These are phyloP conservation scores for Delitschia confertaspora DNA, from an alignment of 495 filamentous ascomycete species.

Conservation along the genomic window DNA sequence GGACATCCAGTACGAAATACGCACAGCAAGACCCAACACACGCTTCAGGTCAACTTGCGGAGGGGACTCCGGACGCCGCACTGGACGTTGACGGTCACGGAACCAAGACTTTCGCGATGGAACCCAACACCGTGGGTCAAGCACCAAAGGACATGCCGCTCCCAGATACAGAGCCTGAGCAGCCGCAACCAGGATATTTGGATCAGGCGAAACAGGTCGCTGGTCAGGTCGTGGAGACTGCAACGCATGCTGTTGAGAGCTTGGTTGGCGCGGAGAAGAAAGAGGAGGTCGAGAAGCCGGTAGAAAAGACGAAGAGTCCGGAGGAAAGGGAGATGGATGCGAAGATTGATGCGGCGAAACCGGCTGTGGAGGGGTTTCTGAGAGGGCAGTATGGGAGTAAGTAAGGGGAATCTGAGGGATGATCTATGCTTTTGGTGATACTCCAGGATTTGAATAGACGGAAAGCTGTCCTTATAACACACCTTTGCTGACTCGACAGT, in stretches of 20 bases:
- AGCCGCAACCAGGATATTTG: conserved; percentile 19
- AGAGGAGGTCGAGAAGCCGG: conserved; percentile 19
- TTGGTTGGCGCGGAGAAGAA: conserved; percentile 8
- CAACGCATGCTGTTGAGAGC: conserved; percentile 1
- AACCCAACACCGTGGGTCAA: conserved; percentile 36
- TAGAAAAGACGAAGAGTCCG: conserved; percentile 14
- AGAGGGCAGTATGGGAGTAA: conserved; percentile 26
- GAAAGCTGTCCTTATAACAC: no score
- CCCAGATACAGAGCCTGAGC: conserved; percentile 16
- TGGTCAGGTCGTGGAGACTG: conserved; percentile 18
- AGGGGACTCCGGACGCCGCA: conserved; percentile 30
- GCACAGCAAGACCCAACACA: conserved; percentile 35
- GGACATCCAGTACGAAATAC: conserved; percentile 31
- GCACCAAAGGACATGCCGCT: conserved; percentile 34
- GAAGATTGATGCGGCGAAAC: conserved; percentile 27
- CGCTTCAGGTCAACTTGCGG: conserved; percentile 30
- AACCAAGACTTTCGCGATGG: conserved; percentile 34
- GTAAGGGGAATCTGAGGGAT: neutral
- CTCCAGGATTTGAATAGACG: no score
- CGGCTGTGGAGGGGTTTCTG: conserved; percentile 35
- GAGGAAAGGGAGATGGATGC: conserved; percentile 25
- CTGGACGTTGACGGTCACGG: conserved; percentile 30
- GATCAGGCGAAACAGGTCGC: conserved; percentile 31
- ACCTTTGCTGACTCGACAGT: no score
- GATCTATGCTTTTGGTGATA: neutral